These are phyloP conservation scores for Albatrellus sp. DNA, from an alignment of 1,284 basidiomycete genomes.

Conservation along the genomic window DNA sequence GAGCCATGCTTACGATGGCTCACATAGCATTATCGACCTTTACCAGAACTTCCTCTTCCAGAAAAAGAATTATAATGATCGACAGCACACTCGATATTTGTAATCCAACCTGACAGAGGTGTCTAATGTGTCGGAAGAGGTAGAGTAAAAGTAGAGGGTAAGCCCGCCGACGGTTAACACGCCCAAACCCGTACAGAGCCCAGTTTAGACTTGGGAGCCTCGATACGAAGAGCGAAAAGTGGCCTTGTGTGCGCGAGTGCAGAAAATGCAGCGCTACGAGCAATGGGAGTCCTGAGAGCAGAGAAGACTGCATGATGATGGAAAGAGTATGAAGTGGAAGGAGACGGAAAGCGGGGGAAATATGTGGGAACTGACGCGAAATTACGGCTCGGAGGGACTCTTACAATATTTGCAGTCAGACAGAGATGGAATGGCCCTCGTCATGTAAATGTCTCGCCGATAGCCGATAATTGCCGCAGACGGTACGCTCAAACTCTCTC, in stretches of 20 bases:
- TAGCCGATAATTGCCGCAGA: too few relatives aligned
- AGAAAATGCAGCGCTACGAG: conserved; percentile 28
- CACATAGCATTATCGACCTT: too few relatives aligned
- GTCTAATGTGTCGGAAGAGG: conserved; percentile 29
- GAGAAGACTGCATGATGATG: conserved; percentile 32
- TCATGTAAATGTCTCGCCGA: too few relatives aligned
- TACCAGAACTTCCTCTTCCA: too few relatives aligned
- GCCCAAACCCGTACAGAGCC: conserved; percentile 44
- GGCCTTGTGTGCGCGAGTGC: conserved; percentile 19
- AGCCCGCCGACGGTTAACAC: conserved; percentile 32
- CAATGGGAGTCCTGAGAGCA: conserved; percentile 29
- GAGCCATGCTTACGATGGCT: neutral
- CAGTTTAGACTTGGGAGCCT: conserved; percentile 35
- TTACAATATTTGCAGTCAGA: too few relatives aligned
- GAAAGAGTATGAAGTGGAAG: conserved; percentile 1
- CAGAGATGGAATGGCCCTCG: too few relatives aligned
- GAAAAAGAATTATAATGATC: too few relatives aligned
- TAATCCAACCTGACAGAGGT: conserved; percentile 46
- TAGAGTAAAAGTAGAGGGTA: conserved; percentile 41
- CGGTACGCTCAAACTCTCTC: too few relatives aligned
- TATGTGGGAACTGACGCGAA: neutral
- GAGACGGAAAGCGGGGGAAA: conserved; percentile 1
- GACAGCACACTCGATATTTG: too few relatives aligned
- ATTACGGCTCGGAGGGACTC: too few relatives aligned
- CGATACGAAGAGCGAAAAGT: conserved; percentile 25